phyloP scores from a whole-genome alignment of 2,329 filamentous ascomycete species.

The Saccharata proteae region DNA sequence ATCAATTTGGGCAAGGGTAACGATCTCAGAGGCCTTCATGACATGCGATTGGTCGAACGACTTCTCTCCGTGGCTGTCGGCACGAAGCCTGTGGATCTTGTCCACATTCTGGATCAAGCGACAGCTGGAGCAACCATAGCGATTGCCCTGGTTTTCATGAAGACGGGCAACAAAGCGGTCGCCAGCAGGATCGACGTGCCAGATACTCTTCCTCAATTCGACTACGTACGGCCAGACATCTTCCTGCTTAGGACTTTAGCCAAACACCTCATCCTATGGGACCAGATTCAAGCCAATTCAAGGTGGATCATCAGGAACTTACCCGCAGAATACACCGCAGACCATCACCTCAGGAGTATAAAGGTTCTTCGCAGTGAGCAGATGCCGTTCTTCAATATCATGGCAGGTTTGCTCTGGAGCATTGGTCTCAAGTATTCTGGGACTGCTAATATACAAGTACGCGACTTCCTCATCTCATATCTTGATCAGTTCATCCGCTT shows the following conservation, averaged over 20 bases:
- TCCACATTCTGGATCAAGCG: conserved; percentile 85
- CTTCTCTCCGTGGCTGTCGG: conserved; percentile 75
- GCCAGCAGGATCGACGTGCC: conserved; percentile 90
- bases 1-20: conserved; percentile 91
- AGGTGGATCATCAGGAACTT: conserved; percentile 67
- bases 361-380: conserved; percentile 63
- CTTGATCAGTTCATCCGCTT: conserved; percentile 79
- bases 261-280: conserved; percentile 89
- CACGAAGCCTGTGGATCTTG: conserved; percentile 80
- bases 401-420: conserved; percentile 76
- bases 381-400: conserved; percentile 83
- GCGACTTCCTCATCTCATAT: conserved; percentile 73
- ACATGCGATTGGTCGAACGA: conserved; percentile 86
- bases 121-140: conserved; percentile 89
- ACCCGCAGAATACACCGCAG: conserved; percentile 54
- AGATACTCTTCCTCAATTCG: conserved; percentile 79
- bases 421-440: conserved; percentile 35
- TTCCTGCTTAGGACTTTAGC: conserved; percentile 82
- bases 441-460: conserved; percentile 48
- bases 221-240: conserved; percentile 88
- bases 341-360: conserved; percentile 48
- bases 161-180: conserved; percentile 76
- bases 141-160: conserved; percentile 89
- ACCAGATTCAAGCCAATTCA: conserved; percentile 58
- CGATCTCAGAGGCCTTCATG: conserved; percentile 76